Evolutionary conservation across 352 stramenopile species (phyloP), one percentile per base, ranked within the genome.

Genomic region (Aphanomyces euteiches): DNA sequence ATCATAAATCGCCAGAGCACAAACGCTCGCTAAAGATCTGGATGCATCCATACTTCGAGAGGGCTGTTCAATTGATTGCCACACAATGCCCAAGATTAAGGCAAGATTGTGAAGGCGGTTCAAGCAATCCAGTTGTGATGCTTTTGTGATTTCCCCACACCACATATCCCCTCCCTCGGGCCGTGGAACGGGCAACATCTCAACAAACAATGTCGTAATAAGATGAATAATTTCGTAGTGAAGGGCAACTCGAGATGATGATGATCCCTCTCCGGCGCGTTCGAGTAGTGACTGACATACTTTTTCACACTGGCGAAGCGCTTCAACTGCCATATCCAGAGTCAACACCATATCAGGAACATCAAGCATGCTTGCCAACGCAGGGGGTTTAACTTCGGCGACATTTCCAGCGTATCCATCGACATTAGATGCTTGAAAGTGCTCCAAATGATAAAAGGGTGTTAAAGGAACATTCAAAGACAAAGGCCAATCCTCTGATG

Each of bases 161-260:
- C 88, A 96, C 74, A 96, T 88, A 10, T 74, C 72, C 5, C 82
- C 74, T 12, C 72, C 59, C 0, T 71, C 68, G 0, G 76, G 68
- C 15, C 77, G 68, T 0, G 90, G 90, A n/a, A 90, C 76, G 1
- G 89, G 89, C 10, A 97, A 69, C 5, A 95, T 84, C 71, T 96
- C 87, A 5, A 92, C 84, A 47, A 96, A 80, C 10, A 95, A 60
- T 41, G 73, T 89, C 39, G 85, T 92, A 54, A 97, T 78, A 36
- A 96, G 76, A 43, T 95, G 88, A 54, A 95, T 93, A 37, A 94
- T 85, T 87, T 96, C 83, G 45, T 95, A 81, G 63, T 96, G 89
- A 43, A 96, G 75, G 2, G 86, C 88, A 19, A 96, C 78, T n/a
- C 87, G 84, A 41, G 88, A 96, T n/a, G 89, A 96, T 6, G 87